Conservation (phyloP, 2,329 filamentous ascomycete genomes). For the Fusarium dlaminii region DNA sequence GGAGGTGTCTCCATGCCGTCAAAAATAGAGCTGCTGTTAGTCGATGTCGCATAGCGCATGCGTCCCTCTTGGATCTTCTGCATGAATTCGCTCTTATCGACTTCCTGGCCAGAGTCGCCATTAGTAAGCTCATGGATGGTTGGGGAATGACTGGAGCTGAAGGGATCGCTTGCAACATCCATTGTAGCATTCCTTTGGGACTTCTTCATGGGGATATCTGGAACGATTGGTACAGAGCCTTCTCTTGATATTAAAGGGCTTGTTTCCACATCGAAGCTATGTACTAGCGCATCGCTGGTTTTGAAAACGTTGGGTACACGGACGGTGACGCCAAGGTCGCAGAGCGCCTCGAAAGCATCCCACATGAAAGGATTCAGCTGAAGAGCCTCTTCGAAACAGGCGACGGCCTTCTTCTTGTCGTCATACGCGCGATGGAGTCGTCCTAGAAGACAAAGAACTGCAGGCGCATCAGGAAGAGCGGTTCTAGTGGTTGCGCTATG, state of each 20-base stretch:
- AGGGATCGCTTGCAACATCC: constrained; percentile 59
- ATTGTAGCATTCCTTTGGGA: constrained; percentile 51
- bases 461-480: constrained; percentile 82
- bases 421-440: constrained; percentile 88
- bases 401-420: constrained; percentile 82
- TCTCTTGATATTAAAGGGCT: constrained; percentile 50
- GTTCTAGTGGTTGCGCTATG: constrained; percentile 81
- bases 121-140: constrained; percentile 55
- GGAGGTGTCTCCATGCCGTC: constrained; percentile 72
- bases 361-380: constrained; percentile 96
- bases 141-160: constrained; percentile 56
- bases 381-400: constrained; percentile 87
- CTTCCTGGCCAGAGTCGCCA: constrained; percentile 52
- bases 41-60: constrained; percentile 54
- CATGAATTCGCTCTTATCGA: constrained; percentile 64
- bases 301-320: constrained; percentile 89
- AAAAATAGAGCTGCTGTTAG: constrained; percentile 51
- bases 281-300: constrained; percentile 65
- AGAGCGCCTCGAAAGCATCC: constrained; percentile 92
- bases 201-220: constrained; percentile 56
- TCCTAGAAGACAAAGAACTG: constrained; percentile 83
- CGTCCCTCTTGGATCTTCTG: constrained; percentile 64
- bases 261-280: constrained; percentile 55
- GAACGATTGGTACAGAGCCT: constrained; percentile 44
- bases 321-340: constrained; percentile 85